These are phyloP conservation scores for Acanthamoeba healyi DNA, from an alignment of 208 protist species.

Conservation along the genomic window DNA sequence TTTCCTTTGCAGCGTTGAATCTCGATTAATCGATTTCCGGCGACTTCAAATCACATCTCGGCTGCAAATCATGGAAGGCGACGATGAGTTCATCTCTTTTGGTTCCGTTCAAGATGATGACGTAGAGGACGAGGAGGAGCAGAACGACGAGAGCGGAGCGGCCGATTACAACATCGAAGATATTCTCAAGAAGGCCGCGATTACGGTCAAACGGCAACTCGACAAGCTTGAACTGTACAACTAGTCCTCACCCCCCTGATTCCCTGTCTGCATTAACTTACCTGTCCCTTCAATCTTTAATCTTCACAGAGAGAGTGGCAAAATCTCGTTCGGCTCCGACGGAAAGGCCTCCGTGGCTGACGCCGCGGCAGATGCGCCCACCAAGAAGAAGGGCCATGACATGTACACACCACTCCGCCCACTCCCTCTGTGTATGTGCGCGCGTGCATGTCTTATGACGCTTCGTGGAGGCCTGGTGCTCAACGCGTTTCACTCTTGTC, in stretches of 20 bases:
- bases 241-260: too few relatives aligned
- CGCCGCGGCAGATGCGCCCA: not conserved
- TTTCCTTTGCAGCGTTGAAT: not conserved
- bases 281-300: not conserved
- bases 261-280: too few relatives aligned
- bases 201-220: conserved; percentile 18
- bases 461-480: too few relatives aligned
- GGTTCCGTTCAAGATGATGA: not conserved
- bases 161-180: conserved; percentile 32
- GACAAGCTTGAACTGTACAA: conserved; percentile 41
- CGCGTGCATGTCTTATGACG: too few relatives aligned
- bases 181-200: conserved; percentile 24
- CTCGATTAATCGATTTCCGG: not conserved
- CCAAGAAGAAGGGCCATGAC: not conserved
- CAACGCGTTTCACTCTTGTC: too few relatives aligned
- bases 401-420: not conserved
- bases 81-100: conserved; percentile 36
- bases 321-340: not conserved
- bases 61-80: not conserved
- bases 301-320: not conserved
- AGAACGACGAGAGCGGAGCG: not conserved
- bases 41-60: not conserved
- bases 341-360: not conserved
- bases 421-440: too few relatives aligned
- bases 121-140: conserved; percentile 1